A percentile compares a stretch with the other conserved stretches of the same genome.
Conservation (phyloP, 2,329 filamentous ascomycete species). For the Calycina herbarum region DNA sequence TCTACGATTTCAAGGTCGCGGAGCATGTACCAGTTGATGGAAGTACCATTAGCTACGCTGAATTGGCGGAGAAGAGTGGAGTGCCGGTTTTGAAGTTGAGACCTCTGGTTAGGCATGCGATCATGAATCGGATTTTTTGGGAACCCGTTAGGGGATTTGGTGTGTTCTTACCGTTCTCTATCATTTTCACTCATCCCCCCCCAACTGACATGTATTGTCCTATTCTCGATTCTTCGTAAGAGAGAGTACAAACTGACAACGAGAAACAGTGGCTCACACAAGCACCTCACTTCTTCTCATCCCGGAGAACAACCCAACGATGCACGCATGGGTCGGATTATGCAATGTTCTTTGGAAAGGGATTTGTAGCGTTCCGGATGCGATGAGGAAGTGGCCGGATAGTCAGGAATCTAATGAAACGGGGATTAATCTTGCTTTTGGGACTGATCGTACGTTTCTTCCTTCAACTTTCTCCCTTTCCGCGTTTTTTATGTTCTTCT, state of each 20-base stretch:
- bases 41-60: constrained; percentile 42
- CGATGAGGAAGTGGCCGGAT: constrained; percentile 32
- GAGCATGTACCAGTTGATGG: constrained; percentile 48
- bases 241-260: not conserved
- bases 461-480: no score
- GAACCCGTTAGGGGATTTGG: constrained; percentile 40
- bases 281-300: constrained; percentile 41
- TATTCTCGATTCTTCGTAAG: not conserved
- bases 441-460: constrained; percentile 22
- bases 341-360: constrained; percentile 28
- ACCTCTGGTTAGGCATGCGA: constrained; percentile 53
- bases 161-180: not conserved
- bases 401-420: constrained; percentile 41
- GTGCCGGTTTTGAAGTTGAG: constrained; percentile 43
- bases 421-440: constrained; percentile 22
- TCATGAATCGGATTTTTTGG: constrained; percentile 52
- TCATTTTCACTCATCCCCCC: no score
- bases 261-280: constrained; percentile 41
- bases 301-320: constrained; percentile 30
- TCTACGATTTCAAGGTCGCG: constrained; percentile 23
- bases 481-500: no score
- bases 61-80: constrained; percentile 38
- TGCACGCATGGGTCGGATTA: constrained; percentile 10
- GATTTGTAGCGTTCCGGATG: constrained; percentile 36
- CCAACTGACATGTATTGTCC: not conserved